Base-by-base conservation (phyloP, 352 stramenopile genomes). In the Lagenidium giganteum region DNA sequence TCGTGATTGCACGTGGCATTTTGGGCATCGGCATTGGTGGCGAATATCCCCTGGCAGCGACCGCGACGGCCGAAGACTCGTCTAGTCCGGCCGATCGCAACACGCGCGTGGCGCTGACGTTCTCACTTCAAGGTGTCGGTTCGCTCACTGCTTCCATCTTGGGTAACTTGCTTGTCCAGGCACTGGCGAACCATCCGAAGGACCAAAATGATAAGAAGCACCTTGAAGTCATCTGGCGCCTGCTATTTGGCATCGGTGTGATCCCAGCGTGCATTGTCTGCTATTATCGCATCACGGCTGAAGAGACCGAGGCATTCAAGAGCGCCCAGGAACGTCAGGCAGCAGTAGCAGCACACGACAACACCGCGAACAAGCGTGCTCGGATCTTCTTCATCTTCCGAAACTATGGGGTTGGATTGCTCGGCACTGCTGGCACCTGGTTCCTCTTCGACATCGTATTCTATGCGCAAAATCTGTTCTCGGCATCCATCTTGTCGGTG, bases 381-480 rank as follows among this genome's bases (percentile, higher is more conserved):
- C 28, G 8, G 37, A 31, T 43, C 18, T 36, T n/a, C 4, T 76
- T 83, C 52, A 76, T 86, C 22, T 17, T 77, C 14, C 55, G 54
- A 5, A 44, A 86, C 54, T 83, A 83, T 46, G 57, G 70, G 13
- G 42, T 52, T 14, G 53, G 59, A 12, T 50, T 94, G 5, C 25
- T 92, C 5, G 82, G 79, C 2, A 87, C 71, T 28, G 79, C 82
- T 0, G 77, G 72, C 44, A 74, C 73, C 34, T 95, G 83, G 80
- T 91, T 95, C 53, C 68, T 93, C 9, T 90, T 92, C 48, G 83
- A 93, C 47, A 83, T 95, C 38, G 70, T 88, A 2, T 92, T 83
- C 41, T 88, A 85, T 48, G 71, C 77, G 3, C 73, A 87, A 47
- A 86, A 84, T 35, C 53, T 93, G 12, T 93, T 91, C 51, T 86